Conservation (phyloP, 2,329 filamentous ascomycete species). For the Arthrobotrys iridis region DNA sequence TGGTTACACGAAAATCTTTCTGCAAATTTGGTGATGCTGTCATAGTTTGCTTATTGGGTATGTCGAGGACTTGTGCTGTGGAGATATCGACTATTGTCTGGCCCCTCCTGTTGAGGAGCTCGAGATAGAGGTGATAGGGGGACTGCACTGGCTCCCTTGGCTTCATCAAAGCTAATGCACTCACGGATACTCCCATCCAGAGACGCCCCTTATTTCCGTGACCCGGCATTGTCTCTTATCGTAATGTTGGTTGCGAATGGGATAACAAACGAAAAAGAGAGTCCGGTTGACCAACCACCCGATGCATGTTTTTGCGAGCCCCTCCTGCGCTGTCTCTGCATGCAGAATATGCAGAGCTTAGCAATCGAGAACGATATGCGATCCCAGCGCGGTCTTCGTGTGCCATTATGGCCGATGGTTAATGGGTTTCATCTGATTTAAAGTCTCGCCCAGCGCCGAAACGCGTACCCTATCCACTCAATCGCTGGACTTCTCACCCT, state of each 20-base stretch:
- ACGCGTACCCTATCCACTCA: constrained; percentile 2
- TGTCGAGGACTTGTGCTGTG: too few relatives aligned
- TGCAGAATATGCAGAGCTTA: constrained; percentile 23
- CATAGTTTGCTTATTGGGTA: neutral
- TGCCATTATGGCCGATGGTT: constrained; percentile 2
- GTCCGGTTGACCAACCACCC: constrained; percentile 14
- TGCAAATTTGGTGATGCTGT: constrained; percentile 1
- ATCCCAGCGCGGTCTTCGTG: constrained; percentile 9
- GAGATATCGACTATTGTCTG: neutral
- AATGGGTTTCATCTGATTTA: constrained; percentile 21
- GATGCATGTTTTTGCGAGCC: constrained; percentile 7
- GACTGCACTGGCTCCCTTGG: neutral
- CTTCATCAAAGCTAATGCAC: neutral
- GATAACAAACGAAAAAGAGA: neutral
- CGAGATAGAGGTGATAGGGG: constrained; percentile 13
- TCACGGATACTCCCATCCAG: neutral
- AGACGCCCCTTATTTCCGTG: constrained; percentile 2
- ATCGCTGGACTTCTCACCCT: neutral
- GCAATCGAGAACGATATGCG: constrained; percentile 18
- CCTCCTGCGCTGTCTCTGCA: constrained; percentile 38
- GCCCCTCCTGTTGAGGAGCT: constrained; percentile 5
- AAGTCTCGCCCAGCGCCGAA: constrained; percentile 19
- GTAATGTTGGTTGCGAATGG: constrained; percentile 2
- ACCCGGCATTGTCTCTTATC: constrained; percentile 25
- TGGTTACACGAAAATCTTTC: constrained; percentile 25